Percentiles rank a stretch among this genome's conserved stretches.
Conservation (phyloP, 2,329 filamentous ascomycete genomes). For the Raffaelea arxii region DNA sequence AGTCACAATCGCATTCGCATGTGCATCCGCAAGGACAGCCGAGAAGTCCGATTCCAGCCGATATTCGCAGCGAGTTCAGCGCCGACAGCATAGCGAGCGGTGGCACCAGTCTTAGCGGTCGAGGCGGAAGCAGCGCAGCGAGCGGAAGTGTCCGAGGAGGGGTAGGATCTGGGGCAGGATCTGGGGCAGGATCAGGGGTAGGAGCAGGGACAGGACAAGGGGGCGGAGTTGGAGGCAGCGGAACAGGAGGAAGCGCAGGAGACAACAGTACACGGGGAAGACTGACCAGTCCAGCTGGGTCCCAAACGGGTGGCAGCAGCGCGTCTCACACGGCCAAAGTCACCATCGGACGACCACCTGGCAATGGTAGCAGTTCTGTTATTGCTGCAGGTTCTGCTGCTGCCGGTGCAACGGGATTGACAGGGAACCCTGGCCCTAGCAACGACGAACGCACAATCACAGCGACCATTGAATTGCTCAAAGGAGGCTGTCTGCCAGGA, state of each 20-base stretch:
- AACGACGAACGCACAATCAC: slow-evolving; percentile 67
- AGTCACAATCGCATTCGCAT: neutral
- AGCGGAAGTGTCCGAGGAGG: neutral
- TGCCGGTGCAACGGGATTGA: neutral
- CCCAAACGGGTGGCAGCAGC: neutral
- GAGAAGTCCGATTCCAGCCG: slow-evolving; percentile 36
- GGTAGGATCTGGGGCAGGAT: too few species aligned
- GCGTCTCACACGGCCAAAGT: neutral
- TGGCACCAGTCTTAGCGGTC: slow-evolving; percentile 50
- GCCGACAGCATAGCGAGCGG: slow-evolving; percentile 60
- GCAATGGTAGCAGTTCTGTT: too few species aligned
- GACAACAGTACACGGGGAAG: neutral
- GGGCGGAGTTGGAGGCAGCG: neutral
- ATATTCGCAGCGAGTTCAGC: slow-evolving; percentile 59
- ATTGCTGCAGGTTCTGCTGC: too few species aligned
- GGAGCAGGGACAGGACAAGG: neutral
- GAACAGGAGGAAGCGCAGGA: neutral
- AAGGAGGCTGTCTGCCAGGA: slow-evolving; percentile 76
- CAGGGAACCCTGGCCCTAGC: slow-evolving; percentile 17
- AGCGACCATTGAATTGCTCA: slow-evolving; percentile 71
- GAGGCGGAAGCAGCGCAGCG: neutral
- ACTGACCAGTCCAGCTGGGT: neutral
- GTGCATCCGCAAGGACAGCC: slow-evolving; percentile 14
- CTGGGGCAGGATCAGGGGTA: neutral
- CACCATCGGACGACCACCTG: too few species aligned